phyloP scores from a whole-genome alignment of 495 filamentous ascomycete genomes.

The Penicillium macrosclerotiorum region DNA sequence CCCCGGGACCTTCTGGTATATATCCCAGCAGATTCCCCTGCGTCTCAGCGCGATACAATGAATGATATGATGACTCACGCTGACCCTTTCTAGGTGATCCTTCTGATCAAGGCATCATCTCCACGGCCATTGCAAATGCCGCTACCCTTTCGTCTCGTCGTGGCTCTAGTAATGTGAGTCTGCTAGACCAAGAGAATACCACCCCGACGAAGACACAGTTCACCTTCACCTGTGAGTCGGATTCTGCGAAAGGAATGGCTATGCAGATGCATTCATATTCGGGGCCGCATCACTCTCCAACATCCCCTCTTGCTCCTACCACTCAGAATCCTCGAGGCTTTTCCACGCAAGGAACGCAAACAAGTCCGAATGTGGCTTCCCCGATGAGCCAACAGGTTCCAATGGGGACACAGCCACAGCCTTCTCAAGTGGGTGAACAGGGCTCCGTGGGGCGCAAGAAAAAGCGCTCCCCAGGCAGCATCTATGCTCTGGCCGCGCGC shows the following conservation, averaged over 20 bases:
- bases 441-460: slow-evolving; percentile 49
- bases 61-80: not conserved
- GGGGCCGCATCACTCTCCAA: slow-evolving; percentile 32
- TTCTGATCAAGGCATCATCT: slow-evolving; percentile 76
- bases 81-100: slow-evolving; percentile 32
- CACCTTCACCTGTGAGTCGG: slow-evolving; percentile 85
- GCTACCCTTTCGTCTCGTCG: slow-evolving; percentile 62
- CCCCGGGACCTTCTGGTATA: slow-evolving; percentile 39
- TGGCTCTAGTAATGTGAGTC: slow-evolving; percentile 71
- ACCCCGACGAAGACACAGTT: slow-evolving; percentile 75
- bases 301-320: slow-evolving; percentile 25
- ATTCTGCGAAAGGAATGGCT: slow-evolving; percentile 62
- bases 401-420: slow-evolving; percentile 31
- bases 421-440: slow-evolving; percentile 40
- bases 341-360: slow-evolving; percentile 63
- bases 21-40: not conserved
- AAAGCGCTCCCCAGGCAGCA: slow-evolving; percentile 55
- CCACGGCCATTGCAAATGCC: slow-evolving; percentile 83
- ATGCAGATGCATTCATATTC: slow-evolving; percentile 43
- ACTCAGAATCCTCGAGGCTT: slow-evolving; percentile 37
- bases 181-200: slow-evolving; percentile 67
- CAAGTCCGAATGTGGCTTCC: slow-evolving; percentile 51
- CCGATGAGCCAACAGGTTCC: slow-evolving; percentile 30
- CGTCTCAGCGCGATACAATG: not conserved
- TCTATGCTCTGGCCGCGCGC: slow-evolving; percentile 61